A percentile compares a stretch with the other conserved stretches of the same genome.
phyloP scores from a whole-genome alignment of 441 rosid species.

The Corymbia citriodora region DNA sequence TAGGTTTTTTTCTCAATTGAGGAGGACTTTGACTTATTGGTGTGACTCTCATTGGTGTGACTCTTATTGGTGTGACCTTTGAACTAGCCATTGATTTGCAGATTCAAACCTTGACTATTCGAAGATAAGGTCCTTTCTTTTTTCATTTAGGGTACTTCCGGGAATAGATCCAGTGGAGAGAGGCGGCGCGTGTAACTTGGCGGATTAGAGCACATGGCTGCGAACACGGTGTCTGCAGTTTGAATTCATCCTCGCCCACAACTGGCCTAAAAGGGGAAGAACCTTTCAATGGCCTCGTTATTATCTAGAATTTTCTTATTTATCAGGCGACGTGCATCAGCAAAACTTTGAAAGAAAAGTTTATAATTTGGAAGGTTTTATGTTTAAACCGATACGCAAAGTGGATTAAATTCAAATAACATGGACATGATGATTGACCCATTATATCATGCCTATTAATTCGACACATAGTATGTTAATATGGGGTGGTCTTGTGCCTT shows the following conservation, averaged over 20 bases:
- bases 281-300: background rate
- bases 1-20: background rate
- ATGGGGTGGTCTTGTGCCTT: background rate
- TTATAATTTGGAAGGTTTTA: background rate
- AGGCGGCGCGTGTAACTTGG: fast-evolving
- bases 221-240: fast-evolving
- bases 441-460: background rate
- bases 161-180: fast-evolving
- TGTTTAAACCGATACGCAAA: background rate
- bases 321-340: background rate
- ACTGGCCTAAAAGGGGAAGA: fast-evolving
- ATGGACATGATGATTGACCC: background rate
- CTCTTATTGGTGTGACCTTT: background rate
- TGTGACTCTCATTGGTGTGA: background rate
- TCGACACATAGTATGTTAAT: background rate
- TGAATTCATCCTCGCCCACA: background rate
- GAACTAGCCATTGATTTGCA: background rate
- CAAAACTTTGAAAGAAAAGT: background rate
- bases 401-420: background rate
- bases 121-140: background rate
- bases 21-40: background rate
- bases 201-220: background rate
- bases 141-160: background rate
- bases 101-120: background rate
- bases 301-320: no score